phyloP scores from a whole-genome alignment of 169 alveolate species.

The Eimeria acervulina region DNA sequence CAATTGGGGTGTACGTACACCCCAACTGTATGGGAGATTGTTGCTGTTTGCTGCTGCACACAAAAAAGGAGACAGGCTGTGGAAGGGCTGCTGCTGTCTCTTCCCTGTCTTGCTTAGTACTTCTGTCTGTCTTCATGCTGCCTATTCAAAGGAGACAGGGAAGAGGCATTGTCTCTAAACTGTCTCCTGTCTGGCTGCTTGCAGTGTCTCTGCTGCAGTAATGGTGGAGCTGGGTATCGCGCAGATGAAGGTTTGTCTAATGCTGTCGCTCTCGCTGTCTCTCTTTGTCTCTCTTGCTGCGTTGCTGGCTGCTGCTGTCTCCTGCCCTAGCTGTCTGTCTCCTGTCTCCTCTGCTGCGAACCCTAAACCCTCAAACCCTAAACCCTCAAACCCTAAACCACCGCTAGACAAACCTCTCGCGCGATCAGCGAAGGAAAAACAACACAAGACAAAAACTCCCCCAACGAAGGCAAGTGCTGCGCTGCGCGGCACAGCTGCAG shows the following conservation, averaged over 20 bases:
- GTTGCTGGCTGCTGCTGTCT: neutral
- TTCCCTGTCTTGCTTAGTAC: too few relatives aligned
- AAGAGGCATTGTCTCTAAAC: neutral
- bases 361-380: slow-evolving; percentile 52
- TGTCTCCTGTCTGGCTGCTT: neutral
- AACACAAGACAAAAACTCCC: slow-evolving; percentile 47
- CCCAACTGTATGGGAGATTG: too few relatives aligned
- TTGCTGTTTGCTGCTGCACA: neutral
- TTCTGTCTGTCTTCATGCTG: too few relatives aligned
- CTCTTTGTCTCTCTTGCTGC: neutral
- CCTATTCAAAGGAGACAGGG: neutral
- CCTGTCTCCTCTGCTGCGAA: neutral
- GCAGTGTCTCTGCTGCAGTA: neutral
- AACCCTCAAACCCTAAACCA: neutral
- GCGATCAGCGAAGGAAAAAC: slow-evolving; percentile 29
- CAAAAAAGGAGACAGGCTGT: neutral
- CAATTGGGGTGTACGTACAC: too few relatives aligned
- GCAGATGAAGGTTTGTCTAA: too few relatives aligned
- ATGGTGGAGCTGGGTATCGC: neutral
- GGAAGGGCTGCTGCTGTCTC: too few relatives aligned
- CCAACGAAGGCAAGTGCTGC: slow-evolving; percentile 44
- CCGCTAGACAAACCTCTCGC: neutral
- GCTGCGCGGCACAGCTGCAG: slow-evolving; percentile 68
- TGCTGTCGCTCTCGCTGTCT: neutral
- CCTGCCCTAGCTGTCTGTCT: neutral